Evolutionary conservation across 2,329 filamentous ascomycete genomes (phyloP), one percentile per base, ranked within the genome.

Genomic region (Leptographium wingfieldii): DNA sequence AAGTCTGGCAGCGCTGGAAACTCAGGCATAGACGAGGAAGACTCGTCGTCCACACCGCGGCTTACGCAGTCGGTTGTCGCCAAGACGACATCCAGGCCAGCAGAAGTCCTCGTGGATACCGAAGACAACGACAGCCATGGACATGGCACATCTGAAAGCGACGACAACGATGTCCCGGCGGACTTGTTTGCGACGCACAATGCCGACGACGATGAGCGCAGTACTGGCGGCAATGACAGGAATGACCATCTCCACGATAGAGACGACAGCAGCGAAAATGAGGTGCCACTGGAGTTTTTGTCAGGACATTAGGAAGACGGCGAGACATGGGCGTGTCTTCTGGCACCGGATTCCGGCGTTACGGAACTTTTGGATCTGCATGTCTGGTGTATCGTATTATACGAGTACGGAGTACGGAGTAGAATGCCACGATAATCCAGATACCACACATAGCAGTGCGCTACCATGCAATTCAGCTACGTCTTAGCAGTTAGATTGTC

Each of bases 241-340:
- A 14, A 9, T 7, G 49, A 46, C 25, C 40, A 56, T 46, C 25
- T 52, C 22, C 57, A 46, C 59, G 66, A 61, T 9, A 66, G 68
- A 55, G 66, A 70, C 57, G 71, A 71, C 49, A 76, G 57, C 59
- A 65, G 73, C 63, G 76, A 76, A 61, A 78, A 79, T 56, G 78
- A 79, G 57, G 73, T 82, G 9, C 79, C 80, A 1, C 69, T 70
- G 0, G 79, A 82, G 61, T 81, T 83, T 63, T 64, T 82, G 7
- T 75, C 75, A 12, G 76, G 80, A 65, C 75, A 78, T 49, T 61
- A 61, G 11, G 56, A 59, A 31, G 60, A 65, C 7, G 64, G 65
- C 11, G 60, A 63, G n/a, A 59, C 14, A 55, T 52, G 35, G 25
- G 31, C 29, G 43, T 27, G 27, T 29, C 10, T 19, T 25, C 22